Evolutionary conservation across 2,329 filamentous ascomycete species (phyloP).

Genomic region (Apiospora kogelbergensis): DNA sequence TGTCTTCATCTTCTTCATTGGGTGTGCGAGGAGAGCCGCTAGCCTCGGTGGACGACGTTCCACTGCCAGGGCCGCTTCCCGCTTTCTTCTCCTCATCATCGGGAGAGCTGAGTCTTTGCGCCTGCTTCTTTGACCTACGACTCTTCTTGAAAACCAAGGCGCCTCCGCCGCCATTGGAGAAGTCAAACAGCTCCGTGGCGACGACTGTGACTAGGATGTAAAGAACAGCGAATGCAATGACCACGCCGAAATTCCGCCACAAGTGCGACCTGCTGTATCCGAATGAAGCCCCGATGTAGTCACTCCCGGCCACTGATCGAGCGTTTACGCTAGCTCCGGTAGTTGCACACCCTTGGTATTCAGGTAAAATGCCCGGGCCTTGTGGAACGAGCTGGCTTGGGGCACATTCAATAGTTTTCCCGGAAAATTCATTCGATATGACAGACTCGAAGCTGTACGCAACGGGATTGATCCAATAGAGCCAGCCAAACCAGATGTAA

Average conservation of each 20-base stretch:
- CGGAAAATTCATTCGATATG: conserved; percentile 53
- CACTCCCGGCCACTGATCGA: conserved; percentile 49
- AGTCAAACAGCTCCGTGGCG: conserved; percentile 68
- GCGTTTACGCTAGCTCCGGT: conserved; percentile 51
- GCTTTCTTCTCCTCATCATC: conserved; percentile 60
- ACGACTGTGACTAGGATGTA: conserved; percentile 72
- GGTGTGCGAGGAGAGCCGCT: conserved; percentile 16
- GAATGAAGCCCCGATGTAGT: conserved; percentile 53
- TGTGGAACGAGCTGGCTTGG: conserved; percentile 46
- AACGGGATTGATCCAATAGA: conserved; percentile 65
- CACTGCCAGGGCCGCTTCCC: conserved; percentile 25
- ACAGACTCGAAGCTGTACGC: conserved; percentile 65
- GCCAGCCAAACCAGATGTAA: conserved; percentile 71
- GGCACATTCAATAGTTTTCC: conserved; percentile 49
- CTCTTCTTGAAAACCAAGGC: conserved; percentile 71
- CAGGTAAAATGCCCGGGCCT: conserved; percentile 38
- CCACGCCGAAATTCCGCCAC: conserved; percentile 77
- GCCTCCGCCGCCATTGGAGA: conserved; percentile 62
- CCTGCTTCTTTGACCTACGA: conserved; percentile 56
- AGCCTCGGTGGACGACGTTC: conserved; percentile 25
- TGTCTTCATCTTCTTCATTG: conserved; percentile 28
- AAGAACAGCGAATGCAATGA: conserved; percentile 73
- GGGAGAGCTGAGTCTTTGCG: conserved; percentile 41
- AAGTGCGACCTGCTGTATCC: conserved; percentile 57
- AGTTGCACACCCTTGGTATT: conserved; percentile 56